These are phyloP conservation scores for Zygosaccharomyces pseudobailii DNA, from an alignment of 1,139 yeast species.

Conservation along the genomic window DNA sequence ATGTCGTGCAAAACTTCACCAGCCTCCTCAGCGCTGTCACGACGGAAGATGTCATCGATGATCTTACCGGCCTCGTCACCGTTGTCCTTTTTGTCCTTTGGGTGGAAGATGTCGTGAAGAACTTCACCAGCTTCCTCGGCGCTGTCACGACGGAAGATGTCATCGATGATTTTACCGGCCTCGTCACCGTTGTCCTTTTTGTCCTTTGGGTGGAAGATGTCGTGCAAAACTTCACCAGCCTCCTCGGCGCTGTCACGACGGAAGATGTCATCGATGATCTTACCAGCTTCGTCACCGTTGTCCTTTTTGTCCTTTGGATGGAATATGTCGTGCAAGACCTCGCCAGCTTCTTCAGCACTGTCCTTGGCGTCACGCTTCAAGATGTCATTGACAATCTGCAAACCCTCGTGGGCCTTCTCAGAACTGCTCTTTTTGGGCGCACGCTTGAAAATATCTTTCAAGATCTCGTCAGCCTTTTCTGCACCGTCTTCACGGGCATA, in stretches of 20 bases:
- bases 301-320: no score
- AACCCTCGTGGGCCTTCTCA: background rate
- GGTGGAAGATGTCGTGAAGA: background rate
- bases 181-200: background rate
- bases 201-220: background rate
- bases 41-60: no score
- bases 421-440: background rate
- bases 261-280: no score
- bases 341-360: background rate
- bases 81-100: no score
- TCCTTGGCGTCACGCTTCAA: background rate
- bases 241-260: background rate
- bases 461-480: no score
- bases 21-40: no score
- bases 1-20: no score
- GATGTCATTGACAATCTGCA: no score
- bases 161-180: background rate
- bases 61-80: no score
- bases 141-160: background rate
- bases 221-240: background rate
- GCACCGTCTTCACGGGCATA: no score
- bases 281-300: background rate
- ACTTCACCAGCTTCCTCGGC: conserved; percentile 1
- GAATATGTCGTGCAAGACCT: background rate
- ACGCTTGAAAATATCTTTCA: background rate